phyloP scores from a whole-genome alignment of 2,329 filamentous ascomycete genomes.

The Anthostomella pinea region DNA sequence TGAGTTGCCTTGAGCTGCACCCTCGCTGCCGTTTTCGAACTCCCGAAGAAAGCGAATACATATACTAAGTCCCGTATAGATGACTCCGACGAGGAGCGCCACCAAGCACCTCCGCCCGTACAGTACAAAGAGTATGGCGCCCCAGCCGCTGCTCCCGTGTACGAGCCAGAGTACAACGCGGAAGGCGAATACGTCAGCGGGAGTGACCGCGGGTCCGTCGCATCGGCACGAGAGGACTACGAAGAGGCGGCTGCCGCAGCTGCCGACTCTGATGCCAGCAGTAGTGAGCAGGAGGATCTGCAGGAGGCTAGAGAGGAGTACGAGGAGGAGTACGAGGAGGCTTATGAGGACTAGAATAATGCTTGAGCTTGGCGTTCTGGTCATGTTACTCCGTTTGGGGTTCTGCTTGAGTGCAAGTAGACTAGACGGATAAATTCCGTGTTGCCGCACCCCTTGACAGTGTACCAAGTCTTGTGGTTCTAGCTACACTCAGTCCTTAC shows the following conservation, averaged over 20 bases:
- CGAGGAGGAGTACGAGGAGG: constrained; percentile 45
- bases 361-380: too few relatives aligned
- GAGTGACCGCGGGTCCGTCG: constrained; percentile 38
- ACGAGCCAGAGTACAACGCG: constrained; percentile 36
- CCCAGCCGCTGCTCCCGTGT: constrained; percentile 30
- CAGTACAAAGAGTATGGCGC: constrained; percentile 10
- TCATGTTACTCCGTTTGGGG: too few relatives aligned
- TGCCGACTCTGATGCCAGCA: constrained; percentile 44
- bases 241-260: constrained; percentile 41
- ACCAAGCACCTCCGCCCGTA: constrained; percentile 10
- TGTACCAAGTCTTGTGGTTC: too few relatives aligned
- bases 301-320: constrained; percentile 52
- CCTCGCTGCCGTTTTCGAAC: not conserved
- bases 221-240: constrained; percentile 38
- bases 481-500: too few relatives aligned
- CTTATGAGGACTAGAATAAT: constrained; percentile 43
- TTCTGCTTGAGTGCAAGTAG: too few relatives aligned
- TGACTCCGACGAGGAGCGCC: constrained; percentile 30
- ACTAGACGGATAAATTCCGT: too few relatives aligned
- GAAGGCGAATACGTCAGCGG: constrained; percentile 42
- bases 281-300: constrained; percentile 49
- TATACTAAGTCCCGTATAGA: constrained; percentile 24
- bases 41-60: not conserved
- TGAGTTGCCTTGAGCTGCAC: constrained; percentile 33
- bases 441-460: too few relatives aligned